Evolutionary conservation across 2,329 filamentous ascomycete species (phyloP).

Genomic region (Neofusicoccum sp.): DNA sequence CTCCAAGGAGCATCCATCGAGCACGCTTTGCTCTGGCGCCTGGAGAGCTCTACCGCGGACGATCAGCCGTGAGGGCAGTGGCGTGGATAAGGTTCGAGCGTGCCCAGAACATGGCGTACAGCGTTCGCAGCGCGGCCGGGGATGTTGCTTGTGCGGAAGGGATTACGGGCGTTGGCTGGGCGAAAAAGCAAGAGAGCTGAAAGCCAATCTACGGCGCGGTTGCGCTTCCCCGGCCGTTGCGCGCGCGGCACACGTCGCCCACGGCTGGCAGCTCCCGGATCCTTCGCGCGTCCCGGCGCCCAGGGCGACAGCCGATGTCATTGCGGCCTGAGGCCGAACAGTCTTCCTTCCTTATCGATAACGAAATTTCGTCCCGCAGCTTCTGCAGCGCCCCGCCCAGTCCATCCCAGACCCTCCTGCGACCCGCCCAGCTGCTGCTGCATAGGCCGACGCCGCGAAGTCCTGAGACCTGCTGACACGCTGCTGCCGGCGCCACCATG

Average conservation of each 20-base stretch:
- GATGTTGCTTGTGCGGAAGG: background rate
- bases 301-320: background rate
- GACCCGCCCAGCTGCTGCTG: background rate
- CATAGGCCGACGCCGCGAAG: background rate
- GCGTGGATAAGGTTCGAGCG: slow-evolving; percentile 3
- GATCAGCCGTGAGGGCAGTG: slow-evolving; percentile 4
- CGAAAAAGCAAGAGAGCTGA: background rate
- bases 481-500: slow-evolving; percentile 26
- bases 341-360: slow-evolving; percentile 1
- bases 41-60: background rate
- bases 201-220: slow-evolving; percentile 1
- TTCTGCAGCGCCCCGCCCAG: background rate
- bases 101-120: background rate
- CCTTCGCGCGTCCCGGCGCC: background rate
- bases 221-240: background rate
- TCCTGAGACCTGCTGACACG: background rate
- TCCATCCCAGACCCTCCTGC: background rate
- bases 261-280: background rate
- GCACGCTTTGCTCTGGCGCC: background rate
- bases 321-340: background rate
- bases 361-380: slow-evolving; percentile 5
- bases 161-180: background rate
- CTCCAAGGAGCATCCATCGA: background rate
- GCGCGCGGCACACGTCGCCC: background rate
- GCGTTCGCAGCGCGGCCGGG: background rate